phyloP scores from a whole-genome alignment of 108 stramenopile species.

The Seminavis robusta region DNA sequence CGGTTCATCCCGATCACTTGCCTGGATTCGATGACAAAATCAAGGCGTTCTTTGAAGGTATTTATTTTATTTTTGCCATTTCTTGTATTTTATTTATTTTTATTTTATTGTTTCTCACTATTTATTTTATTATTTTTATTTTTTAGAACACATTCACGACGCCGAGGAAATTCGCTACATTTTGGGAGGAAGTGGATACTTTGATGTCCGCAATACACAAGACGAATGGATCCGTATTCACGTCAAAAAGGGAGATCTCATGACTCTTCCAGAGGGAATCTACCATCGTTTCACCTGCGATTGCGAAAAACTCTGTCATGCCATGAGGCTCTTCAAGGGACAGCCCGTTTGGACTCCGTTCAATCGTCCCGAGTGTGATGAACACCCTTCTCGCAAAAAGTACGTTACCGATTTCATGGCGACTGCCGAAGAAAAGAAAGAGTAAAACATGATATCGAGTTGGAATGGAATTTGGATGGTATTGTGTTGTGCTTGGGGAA shows the following conservation, averaged over 20 bases:
- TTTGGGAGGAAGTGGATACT: slow-evolving; percentile 83
- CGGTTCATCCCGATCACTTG: slow-evolving; percentile 86
- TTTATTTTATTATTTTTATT: too few species aligned
- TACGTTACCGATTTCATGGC: slow-evolving; percentile 50
- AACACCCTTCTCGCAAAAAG: slow-evolving; percentile 71
- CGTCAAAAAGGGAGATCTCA: slow-evolving; percentile 92
- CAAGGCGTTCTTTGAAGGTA: slow-evolving; percentile 89
- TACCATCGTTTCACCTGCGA: slow-evolving; percentile 90
- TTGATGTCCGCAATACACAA: slow-evolving; percentile 88
- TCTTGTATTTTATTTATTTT: too few species aligned
- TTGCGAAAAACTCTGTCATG: slow-evolving; percentile 80
- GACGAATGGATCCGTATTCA: slow-evolving; percentile 91
- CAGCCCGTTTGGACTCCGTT: slow-evolving; percentile 97
- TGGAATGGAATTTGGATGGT: too few species aligned
- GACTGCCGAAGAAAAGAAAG: slow-evolving; percentile 62
- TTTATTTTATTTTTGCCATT: too few species aligned
- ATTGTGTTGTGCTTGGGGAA: too few species aligned
- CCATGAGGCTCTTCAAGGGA: slow-evolving; percentile 94
- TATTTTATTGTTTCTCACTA: too few species aligned
- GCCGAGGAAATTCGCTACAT: slow-evolving; percentile 98
- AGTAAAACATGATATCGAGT: too few species aligned
- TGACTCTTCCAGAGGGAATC: slow-evolving; percentile 94
- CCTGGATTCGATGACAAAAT: slow-evolving; percentile 90
- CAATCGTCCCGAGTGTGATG: slow-evolving; percentile 87
- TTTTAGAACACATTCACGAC: slow-evolving; percentile 95